Base-by-base conservation (phyloP, 768 basidiomycete genomes). In the Rhizopogon salebrosus region DNA sequence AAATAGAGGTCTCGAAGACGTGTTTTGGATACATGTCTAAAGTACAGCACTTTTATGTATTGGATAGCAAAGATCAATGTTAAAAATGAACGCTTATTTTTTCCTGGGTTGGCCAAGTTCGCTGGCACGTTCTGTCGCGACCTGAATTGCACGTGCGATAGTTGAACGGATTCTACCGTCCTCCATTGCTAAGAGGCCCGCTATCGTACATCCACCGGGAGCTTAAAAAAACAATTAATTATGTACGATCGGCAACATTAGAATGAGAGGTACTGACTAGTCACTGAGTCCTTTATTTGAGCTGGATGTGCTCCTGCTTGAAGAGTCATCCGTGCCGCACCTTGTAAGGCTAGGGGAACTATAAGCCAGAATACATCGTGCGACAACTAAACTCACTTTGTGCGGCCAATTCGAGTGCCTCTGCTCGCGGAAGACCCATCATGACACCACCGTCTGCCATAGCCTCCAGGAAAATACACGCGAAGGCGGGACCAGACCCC, bases 391-490 rank as follows among this genome's bases (percentile, higher is more conserved):
- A 71, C 84, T 62, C 64, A 97, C 95, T 93, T 72, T 99, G 97
- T 41, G 95, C 84, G 45, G 97, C 95, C 48, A 99, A 73, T 66
- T 99, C 97, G 39, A 98, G 71, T 4, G 97, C 94, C 69, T 98
- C 97, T 2, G 84, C 82, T 56, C 97, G 77, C 3, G 97, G 97
- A 48, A 99, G 72, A 27, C 97, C 97, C 97, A 98, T 98, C 95
- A 99, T 98, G 41, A 98, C 97, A 40, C 94, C 97, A 24, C 97
- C 97, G 67, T 98, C 97, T 1, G 93, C 88, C 94, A 99, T 97
- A 0, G 97, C 95, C 69, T 99, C 97, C 57, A 99, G 77, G 62
- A 98, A 92, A 45, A 98, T 85, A 60, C 92, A 94, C 1, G 92
- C 94, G 69, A 99, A 98, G 0, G 97, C 97, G 36, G 97, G 97